These are phyloP conservation scores for Pestalotiopsis fici DNA, from an alignment of 2,329 filamentous ascomycete genomes.

Conservation along the genomic window DNA sequence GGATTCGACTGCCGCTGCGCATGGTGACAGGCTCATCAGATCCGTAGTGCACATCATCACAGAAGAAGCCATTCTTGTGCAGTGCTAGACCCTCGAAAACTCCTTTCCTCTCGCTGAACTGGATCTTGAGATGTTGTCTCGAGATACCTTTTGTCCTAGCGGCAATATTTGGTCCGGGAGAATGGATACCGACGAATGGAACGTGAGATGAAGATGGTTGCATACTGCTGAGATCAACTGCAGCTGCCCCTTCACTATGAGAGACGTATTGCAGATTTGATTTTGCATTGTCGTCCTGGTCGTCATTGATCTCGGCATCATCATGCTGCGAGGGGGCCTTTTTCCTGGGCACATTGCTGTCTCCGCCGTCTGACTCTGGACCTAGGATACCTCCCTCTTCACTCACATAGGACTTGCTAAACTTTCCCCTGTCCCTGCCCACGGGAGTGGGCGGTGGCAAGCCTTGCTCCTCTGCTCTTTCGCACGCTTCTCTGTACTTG, in stretches of 20 bases:
- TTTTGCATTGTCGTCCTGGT: slow-evolving; percentile 44
- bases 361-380: slow-evolving; percentile 60
- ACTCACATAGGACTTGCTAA: slow-evolving; percentile 67
- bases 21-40: slow-evolving; percentile 56
- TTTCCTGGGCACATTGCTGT: slow-evolving; percentile 41
- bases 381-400: slow-evolving; percentile 70
- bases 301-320: slow-evolving; percentile 36
- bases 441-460: slow-evolving; percentile 54
- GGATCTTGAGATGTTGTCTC: slow-evolving; percentile 71
- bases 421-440: slow-evolving; percentile 52
- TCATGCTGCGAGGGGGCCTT: slow-evolving; percentile 47
- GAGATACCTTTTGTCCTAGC: slow-evolving; percentile 73
- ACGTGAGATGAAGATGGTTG: slow-evolving; percentile 63
- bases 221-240: slow-evolving; percentile 60
- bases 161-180: slow-evolving; percentile 61
- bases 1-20: slow-evolving; percentile 65
- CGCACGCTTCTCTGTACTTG: slow-evolving; percentile 42
- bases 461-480: slow-evolving; percentile 48
- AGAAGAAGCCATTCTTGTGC: slow-evolving; percentile 69
- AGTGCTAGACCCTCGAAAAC: slow-evolving; percentile 66
- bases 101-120: slow-evolving; percentile 63
- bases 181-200: slow-evolving; percentile 73
- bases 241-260: slow-evolving; percentile 59
- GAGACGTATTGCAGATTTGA: slow-evolving; percentile 62
- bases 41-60: slow-evolving; percentile 58